These are phyloP conservation scores for Plasmopara halstedii DNA, from an alignment of 352 stramenopile species.

Conservation along the genomic window DNA sequence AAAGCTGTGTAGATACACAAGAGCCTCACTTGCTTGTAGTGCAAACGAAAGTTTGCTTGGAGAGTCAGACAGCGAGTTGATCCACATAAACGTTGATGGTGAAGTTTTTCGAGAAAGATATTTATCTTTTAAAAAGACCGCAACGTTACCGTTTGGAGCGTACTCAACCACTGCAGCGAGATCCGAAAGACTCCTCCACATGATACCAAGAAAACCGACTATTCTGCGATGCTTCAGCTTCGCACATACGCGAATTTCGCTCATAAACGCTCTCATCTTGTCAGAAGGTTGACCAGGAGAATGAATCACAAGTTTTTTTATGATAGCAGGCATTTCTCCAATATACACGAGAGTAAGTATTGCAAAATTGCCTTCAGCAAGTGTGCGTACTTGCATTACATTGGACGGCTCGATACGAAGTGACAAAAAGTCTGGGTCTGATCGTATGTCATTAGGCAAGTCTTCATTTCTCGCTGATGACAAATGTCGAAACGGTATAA, in stretches of 20 bases:
- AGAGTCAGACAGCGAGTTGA: conserved; percentile 15
- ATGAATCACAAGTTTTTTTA: conserved; percentile 29
- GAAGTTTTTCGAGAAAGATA: conserved; percentile 28
- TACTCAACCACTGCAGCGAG: conserved; percentile 58
- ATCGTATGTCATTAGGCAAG: conserved; percentile 25
- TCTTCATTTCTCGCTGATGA: conserved; percentile 18
- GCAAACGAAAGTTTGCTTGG: conserved; percentile 42
- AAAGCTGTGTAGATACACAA: conserved; percentile 63
- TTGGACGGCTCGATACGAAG: conserved; percentile 30
- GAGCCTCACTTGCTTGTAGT: conserved; percentile 49
- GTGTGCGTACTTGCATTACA: conserved; percentile 29
- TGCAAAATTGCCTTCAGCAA: conserved; percentile 28
- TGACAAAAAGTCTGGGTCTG: conserved; percentile 21
- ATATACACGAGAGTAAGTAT: conserved; percentile 29
- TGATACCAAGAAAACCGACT: conserved; percentile 44
- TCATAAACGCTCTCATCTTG: conserved; percentile 41
- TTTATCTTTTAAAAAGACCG: conserved; percentile 24
- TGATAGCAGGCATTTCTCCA: conserved; percentile 29
- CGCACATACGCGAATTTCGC: conserved; percentile 59
- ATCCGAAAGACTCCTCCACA: conserved; percentile 48
- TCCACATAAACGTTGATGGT: conserved; percentile 24
- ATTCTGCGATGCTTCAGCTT: conserved; percentile 49
- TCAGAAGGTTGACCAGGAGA: conserved; percentile 16
- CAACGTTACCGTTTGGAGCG: conserved; percentile 29
- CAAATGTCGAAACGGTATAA: conserved; percentile 20